These are phyloP conservation scores for Botryosphaeria dothidea DNA, from an alignment of 2,329 filamentous ascomycete genomes.

Conservation along the genomic window DNA sequence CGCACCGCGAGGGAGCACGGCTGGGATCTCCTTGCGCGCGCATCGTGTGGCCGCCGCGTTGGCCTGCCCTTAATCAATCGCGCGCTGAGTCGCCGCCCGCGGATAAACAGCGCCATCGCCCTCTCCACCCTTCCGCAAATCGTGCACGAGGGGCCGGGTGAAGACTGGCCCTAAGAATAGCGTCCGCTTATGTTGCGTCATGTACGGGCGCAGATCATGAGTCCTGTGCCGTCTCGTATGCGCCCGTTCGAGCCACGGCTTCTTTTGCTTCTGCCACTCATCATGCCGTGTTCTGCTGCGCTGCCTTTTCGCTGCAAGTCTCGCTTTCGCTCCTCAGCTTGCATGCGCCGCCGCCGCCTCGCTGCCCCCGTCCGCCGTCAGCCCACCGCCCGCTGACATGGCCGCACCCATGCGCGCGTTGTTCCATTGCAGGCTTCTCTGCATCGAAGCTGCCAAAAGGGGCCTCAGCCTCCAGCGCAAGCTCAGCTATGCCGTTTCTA, in stretches of 20 bases:
- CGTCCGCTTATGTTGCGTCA: constrained; percentile 4
- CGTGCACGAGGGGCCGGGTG: not conserved
- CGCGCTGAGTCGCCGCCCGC: constrained; percentile 2
- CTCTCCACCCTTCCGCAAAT: not conserved
- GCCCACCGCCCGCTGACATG: constrained; percentile 4
- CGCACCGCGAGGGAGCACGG: not conserved
- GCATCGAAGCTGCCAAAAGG: not conserved
- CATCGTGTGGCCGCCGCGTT: not conserved
- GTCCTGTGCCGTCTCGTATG: not conserved
- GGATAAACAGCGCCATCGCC: not conserved
- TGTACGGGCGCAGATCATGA: not conserved
- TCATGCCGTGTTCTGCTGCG: not conserved
- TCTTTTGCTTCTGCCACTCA: constrained; percentile 1
- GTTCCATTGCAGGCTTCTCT: constrained; percentile 17
- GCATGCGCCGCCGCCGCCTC: not conserved
- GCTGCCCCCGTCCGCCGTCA: not conserved
- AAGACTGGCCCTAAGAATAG: constrained; percentile 11
- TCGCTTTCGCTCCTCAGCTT: not conserved
- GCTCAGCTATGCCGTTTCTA: not conserved
- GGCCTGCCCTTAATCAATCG: not conserved
- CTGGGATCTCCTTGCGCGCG: constrained; percentile 10
- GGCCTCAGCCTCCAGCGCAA: not conserved
- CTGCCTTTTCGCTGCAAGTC: not conserved
- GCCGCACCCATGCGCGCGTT: not conserved
- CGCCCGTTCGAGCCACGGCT: not conserved